Evolutionary conservation across 805 yeast genomes (phyloP).

Genomic region (Barnettozyma pratensis): DNA sequence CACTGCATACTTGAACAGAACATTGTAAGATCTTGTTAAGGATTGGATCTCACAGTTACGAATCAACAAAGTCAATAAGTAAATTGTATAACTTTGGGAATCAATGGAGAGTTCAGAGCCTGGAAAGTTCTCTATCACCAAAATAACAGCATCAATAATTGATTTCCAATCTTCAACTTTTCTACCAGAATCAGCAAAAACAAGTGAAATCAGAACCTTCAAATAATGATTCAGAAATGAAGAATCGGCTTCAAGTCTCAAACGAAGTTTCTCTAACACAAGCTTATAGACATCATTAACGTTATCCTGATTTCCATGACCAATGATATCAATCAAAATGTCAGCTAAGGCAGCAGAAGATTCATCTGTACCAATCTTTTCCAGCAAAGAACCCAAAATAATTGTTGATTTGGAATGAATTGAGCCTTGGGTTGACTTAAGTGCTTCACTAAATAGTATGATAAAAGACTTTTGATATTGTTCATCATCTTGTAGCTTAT

Average conservation of each 20-base stretch:
- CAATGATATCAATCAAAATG: conserved; percentile 46
- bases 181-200: conserved; percentile 68
- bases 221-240: conserved; percentile 13
- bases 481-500: conserved; percentile 33
- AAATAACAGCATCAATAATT: conserved; percentile 21
- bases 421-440: conserved; percentile 64
- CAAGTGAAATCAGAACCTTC: conserved; percentile 40
- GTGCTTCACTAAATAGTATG: conserved; percentile 63
- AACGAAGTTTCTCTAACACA: conserved; percentile 21
- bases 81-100: conserved; percentile 28
- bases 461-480: conserved; percentile 55
- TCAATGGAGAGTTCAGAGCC: background rate
- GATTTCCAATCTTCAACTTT: conserved; percentile 51
- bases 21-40: conserved; percentile 42
- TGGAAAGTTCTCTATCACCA: conserved; percentile 4
- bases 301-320: conserved; percentile 47
- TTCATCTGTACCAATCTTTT: conserved; percentile 20
- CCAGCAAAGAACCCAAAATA: conserved; percentile 42
- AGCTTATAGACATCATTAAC: conserved; percentile 40
- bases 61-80: conserved; percentile 43
- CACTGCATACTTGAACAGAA: conserved; percentile 36
- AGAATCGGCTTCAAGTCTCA: conserved; percentile 12
- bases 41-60: conserved; percentile 50
- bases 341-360: conserved; percentile 50
- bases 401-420: conserved; percentile 66